Conservation (phyloP, 768 basidiomycete genomes). For the Boletus reticuloceps region DNA sequence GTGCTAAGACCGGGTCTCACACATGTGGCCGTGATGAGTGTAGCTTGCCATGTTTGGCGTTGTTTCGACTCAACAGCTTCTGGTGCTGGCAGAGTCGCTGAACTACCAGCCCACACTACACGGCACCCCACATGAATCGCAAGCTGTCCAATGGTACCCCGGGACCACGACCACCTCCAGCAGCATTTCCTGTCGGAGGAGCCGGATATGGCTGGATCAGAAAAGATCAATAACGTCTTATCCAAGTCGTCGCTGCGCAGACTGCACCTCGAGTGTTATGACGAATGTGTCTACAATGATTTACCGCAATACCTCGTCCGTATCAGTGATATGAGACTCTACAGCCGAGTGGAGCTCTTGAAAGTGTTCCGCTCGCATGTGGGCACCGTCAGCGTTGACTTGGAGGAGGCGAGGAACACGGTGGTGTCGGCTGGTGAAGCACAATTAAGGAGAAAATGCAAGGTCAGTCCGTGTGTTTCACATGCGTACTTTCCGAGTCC, state of each 20-base stretch:
- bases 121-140: neutral
- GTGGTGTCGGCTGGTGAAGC: neutral
- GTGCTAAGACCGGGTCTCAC: no score
- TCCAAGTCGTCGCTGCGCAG: neutral
- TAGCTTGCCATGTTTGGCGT: no score
- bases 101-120: no score
- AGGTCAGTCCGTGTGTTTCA: neutral
- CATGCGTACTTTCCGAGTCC: neutral
- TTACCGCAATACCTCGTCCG: constrained; percentile 9
- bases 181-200: neutral
- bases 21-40: no score
- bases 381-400: neutral
- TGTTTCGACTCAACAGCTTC: no score
- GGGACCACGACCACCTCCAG: neutral
- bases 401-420: neutral
- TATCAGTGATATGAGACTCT: constrained; percentile 12
- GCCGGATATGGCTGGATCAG: neutral
- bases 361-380: neutral
- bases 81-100: no score
- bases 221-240: neutral
- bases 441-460: neutral
- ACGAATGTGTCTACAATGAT: constrained; percentile 10
- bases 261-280: constrained; percentile 2
- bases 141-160: neutral
- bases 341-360: constrained; percentile 6